Evolutionary conservation across 192 early-diverging fungal genomes (phyloP).

Genomic region (Entophlyctis helioformis): DNA sequence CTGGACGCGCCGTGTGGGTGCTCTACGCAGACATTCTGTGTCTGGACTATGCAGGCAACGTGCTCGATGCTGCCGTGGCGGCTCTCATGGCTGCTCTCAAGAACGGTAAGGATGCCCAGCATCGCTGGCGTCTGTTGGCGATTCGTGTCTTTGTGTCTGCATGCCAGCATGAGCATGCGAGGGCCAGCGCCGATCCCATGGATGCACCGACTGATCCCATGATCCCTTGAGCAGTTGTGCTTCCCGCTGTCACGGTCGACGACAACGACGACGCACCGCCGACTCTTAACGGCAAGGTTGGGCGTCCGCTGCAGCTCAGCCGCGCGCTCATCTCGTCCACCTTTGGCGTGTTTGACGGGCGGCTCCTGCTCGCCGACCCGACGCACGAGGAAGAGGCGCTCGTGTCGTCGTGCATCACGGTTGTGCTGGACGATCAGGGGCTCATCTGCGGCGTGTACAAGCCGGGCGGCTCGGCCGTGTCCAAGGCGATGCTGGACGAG

Average conservation of each 20-base stretch:
- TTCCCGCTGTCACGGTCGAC: not conserved
- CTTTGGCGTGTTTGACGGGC: too few relatives aligned
- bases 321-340: not conserved
- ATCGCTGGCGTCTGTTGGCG: too few relatives aligned
- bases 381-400: slow-evolving; percentile 58
- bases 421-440: slow-evolving; percentile 50
- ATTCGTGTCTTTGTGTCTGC: too few relatives aligned
- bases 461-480: slow-evolving; percentile 37
- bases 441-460: slow-evolving; percentile 39
- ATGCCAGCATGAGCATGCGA: too few relatives aligned
- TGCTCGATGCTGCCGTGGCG: slow-evolving; percentile 72
- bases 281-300: not conserved
- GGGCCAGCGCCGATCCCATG: too few relatives aligned
- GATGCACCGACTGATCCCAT: not conserved
- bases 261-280: not conserved
- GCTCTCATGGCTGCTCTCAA: slow-evolving; percentile 68
- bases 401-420: slow-evolving; percentile 32
- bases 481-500: slow-evolving; percentile 21
- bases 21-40: slow-evolving; percentile 84
- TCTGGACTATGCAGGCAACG: slow-evolving; percentile 82
- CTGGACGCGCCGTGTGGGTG: slow-evolving; percentile 71
- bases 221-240: not conserved
- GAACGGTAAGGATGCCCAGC: slow-evolving; percentile 39
- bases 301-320: not conserved
- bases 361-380: slow-evolving; percentile 47